phyloP scores from a whole-genome alignment of 2,329 filamentous ascomycete genomes.

The Fusarium dimerum region DNA sequence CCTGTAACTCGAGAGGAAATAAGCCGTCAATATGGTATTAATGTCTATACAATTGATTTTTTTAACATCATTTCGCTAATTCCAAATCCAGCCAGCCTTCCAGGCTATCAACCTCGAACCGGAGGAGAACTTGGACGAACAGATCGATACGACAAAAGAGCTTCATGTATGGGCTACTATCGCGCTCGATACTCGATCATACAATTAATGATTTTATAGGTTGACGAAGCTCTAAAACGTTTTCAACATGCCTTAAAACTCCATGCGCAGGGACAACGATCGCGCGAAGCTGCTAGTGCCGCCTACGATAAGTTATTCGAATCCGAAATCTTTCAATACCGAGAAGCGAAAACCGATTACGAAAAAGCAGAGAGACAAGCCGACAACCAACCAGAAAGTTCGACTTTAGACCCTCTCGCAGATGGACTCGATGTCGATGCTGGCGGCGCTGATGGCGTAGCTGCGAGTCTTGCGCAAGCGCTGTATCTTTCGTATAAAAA shows the following conservation, averaged over 20 bases:
- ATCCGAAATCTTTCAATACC: conserved; percentile 92
- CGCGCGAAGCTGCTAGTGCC: conserved; percentile 72
- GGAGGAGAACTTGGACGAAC: conserved; percentile 86
- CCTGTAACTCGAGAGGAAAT: conserved; percentile 9
- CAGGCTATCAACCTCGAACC: conserved; percentile 91
- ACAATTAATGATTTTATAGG: conserved; percentile 43
- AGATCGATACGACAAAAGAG: conserved; percentile 93
- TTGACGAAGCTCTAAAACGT: conserved; percentile 93
- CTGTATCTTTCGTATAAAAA: conserved; percentile 96
- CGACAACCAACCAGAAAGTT: conserved; percentile 44
- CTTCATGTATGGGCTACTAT: conserved; percentile 60
- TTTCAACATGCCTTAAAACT: conserved; percentile 91
- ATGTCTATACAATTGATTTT: not conserved
- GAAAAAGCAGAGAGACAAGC: conserved; percentile 65
- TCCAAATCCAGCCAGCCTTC: conserved; percentile 60
- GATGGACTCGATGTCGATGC: conserved; percentile 48
- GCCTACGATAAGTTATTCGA: conserved; percentile 85
- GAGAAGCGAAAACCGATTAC: conserved; percentile 84
- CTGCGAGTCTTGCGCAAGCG: conserved; percentile 82
- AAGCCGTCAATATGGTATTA: conserved; percentile 26
- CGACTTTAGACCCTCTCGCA: conserved; percentile 48
- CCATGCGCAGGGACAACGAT: conserved; percentile 80
- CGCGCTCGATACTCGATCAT: not conserved
- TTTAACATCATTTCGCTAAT: conserved; percentile 13
- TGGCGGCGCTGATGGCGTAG: conserved; percentile 69